Base-by-base conservation (phyloP, 2,329 filamentous ascomycete genomes). In the Fusarium stilboides region DNA sequence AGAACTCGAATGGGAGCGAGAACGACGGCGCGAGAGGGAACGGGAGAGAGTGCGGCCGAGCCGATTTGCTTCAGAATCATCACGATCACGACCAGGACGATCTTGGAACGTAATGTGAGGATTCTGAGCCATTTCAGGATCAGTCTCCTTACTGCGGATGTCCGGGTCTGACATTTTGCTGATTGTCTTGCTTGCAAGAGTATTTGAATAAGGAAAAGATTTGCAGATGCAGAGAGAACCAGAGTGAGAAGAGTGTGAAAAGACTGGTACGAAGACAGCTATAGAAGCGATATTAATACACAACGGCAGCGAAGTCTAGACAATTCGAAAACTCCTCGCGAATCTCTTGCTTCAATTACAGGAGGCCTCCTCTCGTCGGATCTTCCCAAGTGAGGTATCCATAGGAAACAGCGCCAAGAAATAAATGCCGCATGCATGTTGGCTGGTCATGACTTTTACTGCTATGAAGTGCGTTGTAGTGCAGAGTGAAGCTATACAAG, bases 101-200 rank as follows among this genome's bases (percentile, higher is more conserved):
- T 66, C 56, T 31, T 69, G 67, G 53, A 72, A 72, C 6, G 69
- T 72, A 31, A 72, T 72, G 34, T 53, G 70, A 13, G 42, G 47
- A 28, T 59, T 68, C 28, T 65, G 67, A 22, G 67, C 68, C 14
- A 40, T 28, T 13, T 72, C 69, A 39, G 59, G 60, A 55, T 72
- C 69, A 37, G 43, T 17, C 46, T 70, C 69, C 40, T 70, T 63
- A 7, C n/a, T 33, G 40, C 19, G 61, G 20, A 69, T 69, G 40
- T 71, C 68, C 26, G 68, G 68, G 37, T 71, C 68, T 26, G 69
- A 34, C 69, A 71, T 71, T 22, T 52, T 51, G 24, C 15, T 26
- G 33, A 13, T 15, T 10, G 5, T 31, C 50, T 45, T 44, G 52
- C 34, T 14, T 31, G 28, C 12, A 31, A 31, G 28, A 31, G 40